phyloP scores from a whole-genome alignment of 2,329 filamentous ascomycete species.

The Didymella arachidicola region DNA sequence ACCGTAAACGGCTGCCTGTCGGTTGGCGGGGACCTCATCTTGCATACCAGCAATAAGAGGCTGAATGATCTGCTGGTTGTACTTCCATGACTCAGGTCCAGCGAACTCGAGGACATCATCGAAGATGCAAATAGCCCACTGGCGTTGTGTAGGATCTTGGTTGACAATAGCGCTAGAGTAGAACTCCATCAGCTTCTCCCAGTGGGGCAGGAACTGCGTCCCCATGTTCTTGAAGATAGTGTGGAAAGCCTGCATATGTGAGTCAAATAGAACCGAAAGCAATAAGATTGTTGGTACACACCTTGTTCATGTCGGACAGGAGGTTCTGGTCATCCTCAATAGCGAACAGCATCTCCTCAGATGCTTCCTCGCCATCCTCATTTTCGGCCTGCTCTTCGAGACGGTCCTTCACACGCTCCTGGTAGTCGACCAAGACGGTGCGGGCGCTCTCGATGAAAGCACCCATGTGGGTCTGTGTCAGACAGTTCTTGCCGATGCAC shows the following conservation, averaged over 20 bases:
- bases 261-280: constrained; percentile 94
- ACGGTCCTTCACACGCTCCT: constrained; percentile 81
- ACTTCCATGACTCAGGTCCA: constrained; percentile 84
- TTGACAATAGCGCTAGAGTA: constrained; percentile 87
- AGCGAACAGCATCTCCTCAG: constrained; percentile 84
- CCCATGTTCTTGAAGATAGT: constrained; percentile 98
- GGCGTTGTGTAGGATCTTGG: constrained; percentile 84
- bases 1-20: constrained; percentile 94
- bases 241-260: constrained; percentile 99
- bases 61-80: constrained; percentile 83
- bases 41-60: constrained; percentile 86
- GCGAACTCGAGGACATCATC: constrained; percentile 99
- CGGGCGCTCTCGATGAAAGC: constrained; percentile 87
- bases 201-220: constrained; percentile 80
- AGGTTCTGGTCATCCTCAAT: constrained; percentile 98
- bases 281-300: not conserved
- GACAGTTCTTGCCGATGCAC: constrained; percentile 84
- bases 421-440: constrained; percentile 90
- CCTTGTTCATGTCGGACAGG: constrained; percentile 98
- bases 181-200: constrained; percentile 84
- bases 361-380: constrained; percentile 89
- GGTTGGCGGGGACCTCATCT: constrained; percentile 86
- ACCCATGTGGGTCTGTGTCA: constrained; percentile 80
- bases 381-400: constrained; percentile 83
- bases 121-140: constrained; percentile 99